These are phyloP conservation scores for Epichloe sp. DNA, from an alignment of 2,329 filamentous ascomycete genomes.

Conservation along the genomic window DNA sequence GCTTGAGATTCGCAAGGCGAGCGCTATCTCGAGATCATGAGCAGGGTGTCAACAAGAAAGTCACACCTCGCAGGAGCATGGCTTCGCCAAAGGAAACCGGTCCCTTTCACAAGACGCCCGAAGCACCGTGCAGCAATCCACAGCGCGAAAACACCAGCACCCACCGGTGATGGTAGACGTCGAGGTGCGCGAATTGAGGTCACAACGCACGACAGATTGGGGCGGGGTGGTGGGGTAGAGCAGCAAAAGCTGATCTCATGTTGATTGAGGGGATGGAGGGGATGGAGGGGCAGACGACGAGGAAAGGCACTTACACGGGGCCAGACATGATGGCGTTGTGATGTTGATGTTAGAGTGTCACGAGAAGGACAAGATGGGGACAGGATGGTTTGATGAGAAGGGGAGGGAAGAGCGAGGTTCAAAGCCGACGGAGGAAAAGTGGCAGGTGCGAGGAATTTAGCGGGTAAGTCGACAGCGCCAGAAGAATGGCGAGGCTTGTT, in stretches of 20 bases:
- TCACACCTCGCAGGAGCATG: background rate
- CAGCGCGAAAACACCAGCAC: constrained; percentile 7
- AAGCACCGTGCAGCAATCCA: background rate
- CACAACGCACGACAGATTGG: constrained; percentile 13
- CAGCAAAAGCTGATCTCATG: constrained; percentile 2
- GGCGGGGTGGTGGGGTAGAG: constrained; percentile 29
- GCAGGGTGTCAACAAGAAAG: constrained; percentile 16
- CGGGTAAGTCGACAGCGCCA: background rate
- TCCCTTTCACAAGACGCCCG: background rate
- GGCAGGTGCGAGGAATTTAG: constrained; percentile 7
- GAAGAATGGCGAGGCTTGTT: constrained; percentile 3
- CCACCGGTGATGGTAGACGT: constrained; percentile 11
- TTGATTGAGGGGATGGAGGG: background rate
- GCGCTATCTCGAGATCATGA: constrained; percentile 40
- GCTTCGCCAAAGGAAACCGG: background rate
- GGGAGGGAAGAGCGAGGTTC: constrained; percentile 6
- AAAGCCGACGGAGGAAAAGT: constrained; percentile 3
- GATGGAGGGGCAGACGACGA: constrained; percentile 11
- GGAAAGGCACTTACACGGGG: constrained; percentile 46
- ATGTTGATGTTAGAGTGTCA: constrained; percentile 1
- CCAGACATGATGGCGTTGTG: constrained; percentile 42
- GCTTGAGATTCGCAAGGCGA: constrained; percentile 61
- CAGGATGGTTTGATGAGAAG: constrained; percentile 8
- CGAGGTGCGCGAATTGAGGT: constrained; percentile 23
- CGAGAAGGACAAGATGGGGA: constrained; percentile 1